These are phyloP conservation scores for Microthlaspi erraticum DNA, from an alignment of 345 rosid species.

Conservation along the genomic window DNA sequence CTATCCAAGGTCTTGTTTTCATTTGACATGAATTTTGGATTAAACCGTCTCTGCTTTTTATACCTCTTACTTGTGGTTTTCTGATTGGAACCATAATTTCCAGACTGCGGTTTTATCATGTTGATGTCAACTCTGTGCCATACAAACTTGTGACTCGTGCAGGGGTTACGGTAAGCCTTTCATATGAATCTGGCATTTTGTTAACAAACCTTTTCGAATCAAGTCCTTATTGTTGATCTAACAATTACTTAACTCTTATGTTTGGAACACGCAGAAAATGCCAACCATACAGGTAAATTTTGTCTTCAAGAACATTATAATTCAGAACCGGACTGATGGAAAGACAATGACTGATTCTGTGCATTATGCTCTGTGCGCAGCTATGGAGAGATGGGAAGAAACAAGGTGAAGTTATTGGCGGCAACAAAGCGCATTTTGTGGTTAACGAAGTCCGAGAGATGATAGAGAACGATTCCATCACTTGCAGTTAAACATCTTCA, in stretches of 20 bases:
- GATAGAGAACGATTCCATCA: slow-evolving; percentile 61
- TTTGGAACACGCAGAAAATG: slow-evolving; percentile 69
- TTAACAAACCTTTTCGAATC: background rate
- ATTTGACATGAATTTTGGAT: background rate
- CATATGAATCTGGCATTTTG: background rate
- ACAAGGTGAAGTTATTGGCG: slow-evolving; percentile 84
- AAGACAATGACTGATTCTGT: background rate
- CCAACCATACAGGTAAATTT: slow-evolving; percentile 80
- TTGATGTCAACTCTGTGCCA: slow-evolving; percentile 85
- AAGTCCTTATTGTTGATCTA: slow-evolving; percentile 2
- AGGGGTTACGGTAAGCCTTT: slow-evolving; percentile 80
- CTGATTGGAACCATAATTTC: slow-evolving; percentile 23
- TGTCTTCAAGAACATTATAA: background rate
- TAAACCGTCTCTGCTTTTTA: background rate
- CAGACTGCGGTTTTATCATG: slow-evolving; percentile 75
- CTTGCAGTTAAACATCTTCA: background rate
- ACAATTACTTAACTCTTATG: background rate
- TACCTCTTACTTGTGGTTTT: background rate
- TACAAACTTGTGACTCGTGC: slow-evolving; percentile 77
- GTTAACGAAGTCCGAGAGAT: slow-evolving; percentile 69
- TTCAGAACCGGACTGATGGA: background rate
- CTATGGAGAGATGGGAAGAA: slow-evolving; percentile 81
- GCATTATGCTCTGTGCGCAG: slow-evolving; percentile 47
- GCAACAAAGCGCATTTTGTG: slow-evolving; percentile 80
- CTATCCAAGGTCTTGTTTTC: slow-evolving; percentile 63